Base-by-base conservation (phyloP, 2,329 filamentous ascomycete genomes). In the Gaeumannomyces sp. region DNA sequence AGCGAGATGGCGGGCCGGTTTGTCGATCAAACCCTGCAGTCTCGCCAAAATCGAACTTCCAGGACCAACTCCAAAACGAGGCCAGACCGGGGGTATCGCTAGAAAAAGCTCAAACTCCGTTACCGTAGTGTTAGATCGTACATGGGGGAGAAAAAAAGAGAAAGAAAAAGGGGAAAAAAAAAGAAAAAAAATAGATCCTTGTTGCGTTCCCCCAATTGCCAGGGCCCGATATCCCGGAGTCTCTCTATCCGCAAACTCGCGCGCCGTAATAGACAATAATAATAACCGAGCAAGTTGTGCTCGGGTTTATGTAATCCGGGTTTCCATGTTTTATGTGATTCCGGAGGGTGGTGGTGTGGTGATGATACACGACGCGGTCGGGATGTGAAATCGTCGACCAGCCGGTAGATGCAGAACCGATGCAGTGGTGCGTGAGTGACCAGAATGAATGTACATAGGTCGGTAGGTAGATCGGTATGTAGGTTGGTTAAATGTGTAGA, bases 401-500 rank as follows among this genome's bases (percentile, higher is more conserved):
- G 19, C 45, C 45, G 45, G 22, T 3, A 10, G 8, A 25, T 8
- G 45, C 45, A 53, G 22, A 65, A 65, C 62, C 63, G 61, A 62
- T 65, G 62, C 33, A 31, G 5, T 45, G 16, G 19, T 45, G 38
- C 3, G 38, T 8, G 38, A 22, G 7, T 25, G 8, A 53, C 19
- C 38, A 11, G 11, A 53, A 53, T 10, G 45, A 53, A n/a, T 53
- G 45, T 53, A 10, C 19, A 19, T 13, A 8, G 38, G 38, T 45
- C 38, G 38, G 38, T 45, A 45, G 16, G 22, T 25, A n/a, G 19
- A 5, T 53, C 45, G 45, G 45, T 53, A 53, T 8, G 45, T 38
- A 33, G 35, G 13, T 10, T 10, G 33, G 33, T n/a, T 53, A 53
- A 53, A 53, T n/a, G 45, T n/a, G 22, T 53, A 53, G 10, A 25